Percentiles rank a stretch among this genome's conserved stretches.
Conservation (phyloP, 2,329 filamentous ascomycete genomes). For the Leptographium lundbergii region DNA sequence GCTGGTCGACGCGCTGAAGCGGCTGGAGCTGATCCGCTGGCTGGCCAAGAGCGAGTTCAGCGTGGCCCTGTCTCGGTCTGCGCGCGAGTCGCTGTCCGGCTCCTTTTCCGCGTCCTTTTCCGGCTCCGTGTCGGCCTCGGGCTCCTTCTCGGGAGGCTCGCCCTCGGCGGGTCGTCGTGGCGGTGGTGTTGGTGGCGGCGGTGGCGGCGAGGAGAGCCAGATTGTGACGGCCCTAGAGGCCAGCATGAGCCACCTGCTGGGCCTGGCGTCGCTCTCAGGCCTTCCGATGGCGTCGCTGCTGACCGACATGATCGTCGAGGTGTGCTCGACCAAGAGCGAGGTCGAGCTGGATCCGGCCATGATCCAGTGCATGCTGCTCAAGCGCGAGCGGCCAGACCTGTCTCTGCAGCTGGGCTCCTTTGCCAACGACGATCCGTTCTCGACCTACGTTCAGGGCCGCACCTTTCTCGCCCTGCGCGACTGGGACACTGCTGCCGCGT, state of each 20-base stretch:
- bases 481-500: constrained; percentile 56
- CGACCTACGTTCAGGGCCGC: constrained; percentile 74
- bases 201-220: constrained; percentile 26
- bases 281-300: constrained; percentile 45
- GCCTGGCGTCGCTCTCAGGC: constrained; percentile 41
- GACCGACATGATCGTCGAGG: constrained; percentile 53
- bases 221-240: constrained; percentile 46
- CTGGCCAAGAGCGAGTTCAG: constrained; percentile 47
- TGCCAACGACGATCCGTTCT: constrained; percentile 45
- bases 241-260: constrained; percentile 50
- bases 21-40: constrained; percentile 64
- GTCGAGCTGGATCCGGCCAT: constrained; percentile 49
- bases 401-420: constrained; percentile 45
- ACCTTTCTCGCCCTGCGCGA: constrained; percentile 63
- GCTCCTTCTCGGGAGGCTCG: constrained; percentile 12
- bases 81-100: constrained; percentile 13
- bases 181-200: background rate
- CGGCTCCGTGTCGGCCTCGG: constrained; percentile 9
- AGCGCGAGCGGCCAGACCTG: constrained; percentile 45
- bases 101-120: constrained; percentile 1
- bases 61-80: constrained; percentile 24
- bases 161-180: constrained; percentile 24
- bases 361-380: constrained; percentile 50
- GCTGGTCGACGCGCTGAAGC: constrained; percentile 57
- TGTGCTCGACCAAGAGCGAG: constrained; percentile 52